Conservation (phyloP, 2,329 filamentous ascomycete genomes). For the Colletotrichum costaricense region DNA sequence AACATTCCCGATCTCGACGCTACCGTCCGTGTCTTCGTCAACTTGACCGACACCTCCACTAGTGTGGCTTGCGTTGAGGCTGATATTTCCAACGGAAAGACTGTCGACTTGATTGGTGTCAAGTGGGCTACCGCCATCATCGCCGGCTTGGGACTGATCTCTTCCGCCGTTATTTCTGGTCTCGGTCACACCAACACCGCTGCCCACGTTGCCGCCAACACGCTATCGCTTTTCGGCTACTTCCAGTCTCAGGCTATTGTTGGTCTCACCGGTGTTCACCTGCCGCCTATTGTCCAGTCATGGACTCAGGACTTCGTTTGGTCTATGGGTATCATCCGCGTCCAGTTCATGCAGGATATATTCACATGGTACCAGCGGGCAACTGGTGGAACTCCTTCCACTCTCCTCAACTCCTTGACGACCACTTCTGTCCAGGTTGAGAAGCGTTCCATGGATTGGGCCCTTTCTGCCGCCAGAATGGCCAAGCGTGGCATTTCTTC, state of each 20-base stretch:
- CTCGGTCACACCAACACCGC: conserved; percentile 94
- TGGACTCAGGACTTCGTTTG: conserved; percentile 99
- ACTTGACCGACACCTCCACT: conserved; percentile 68
- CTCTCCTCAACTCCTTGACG: conserved; percentile 78
- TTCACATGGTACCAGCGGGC: conserved; percentile 96
- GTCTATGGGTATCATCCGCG: conserved; percentile 94
- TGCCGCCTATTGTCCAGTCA: conserved; percentile 88
- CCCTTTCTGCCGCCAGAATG: conserved; percentile 46
- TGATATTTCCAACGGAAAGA: conserved; percentile 89
- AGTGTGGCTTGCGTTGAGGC: conserved; percentile 90
- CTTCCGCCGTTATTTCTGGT: conserved; percentile 89
- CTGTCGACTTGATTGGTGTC: conserved; percentile 87
- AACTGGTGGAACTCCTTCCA: conserved; percentile 87
- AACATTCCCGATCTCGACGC: conserved; percentile 92
- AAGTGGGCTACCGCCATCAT: conserved; percentile 92
- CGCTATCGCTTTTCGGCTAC: conserved; percentile 92
- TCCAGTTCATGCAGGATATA: conserved; percentile 88
- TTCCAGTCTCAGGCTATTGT: conserved; percentile 95
- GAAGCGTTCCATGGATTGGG: conserved; percentile 62
- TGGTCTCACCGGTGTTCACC: conserved; percentile 81
- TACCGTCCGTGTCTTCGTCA: conserved; percentile 84
- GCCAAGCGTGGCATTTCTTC: conserved; percentile 59
- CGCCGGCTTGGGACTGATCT: conserved; percentile 83
- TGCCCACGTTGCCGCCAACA: conserved; percentile 92
- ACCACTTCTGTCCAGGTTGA: conserved; percentile 86